Evolutionary conservation across 768 basidiomycete genomes (phyloP), one percentile per base, ranked within the genome.

Genomic region (Boletellus emodensis): DNA sequence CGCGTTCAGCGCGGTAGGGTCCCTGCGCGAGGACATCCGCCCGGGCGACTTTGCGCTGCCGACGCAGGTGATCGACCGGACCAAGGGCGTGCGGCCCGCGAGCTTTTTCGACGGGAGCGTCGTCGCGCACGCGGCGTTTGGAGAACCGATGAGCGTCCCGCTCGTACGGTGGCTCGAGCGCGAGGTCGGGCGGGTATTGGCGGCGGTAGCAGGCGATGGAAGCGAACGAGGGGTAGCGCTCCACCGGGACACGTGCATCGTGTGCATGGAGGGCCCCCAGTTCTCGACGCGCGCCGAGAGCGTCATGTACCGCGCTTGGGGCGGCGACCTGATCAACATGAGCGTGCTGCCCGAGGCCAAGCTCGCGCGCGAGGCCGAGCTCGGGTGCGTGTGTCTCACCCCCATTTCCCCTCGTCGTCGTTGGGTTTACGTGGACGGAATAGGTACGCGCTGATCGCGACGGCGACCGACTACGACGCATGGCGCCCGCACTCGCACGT

Each of bases 201-300:
- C 72, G 1, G n/a, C 42, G 4, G 17, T n/a, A 3, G 14, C 24
- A n/a, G n/a, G n/a, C n/a, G n/a, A n/a, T n/a, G n/a, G n/a, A n/a
- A n/a, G 20, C 20, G 20, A 20, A 3, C 20, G 20, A 20, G 20
- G 20, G 6, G 71, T 85, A 34, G 72, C 80, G 69, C 68, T 98
- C 48, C 90, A 93, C 68, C 83, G 80, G 45, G 86, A 82, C 26
- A 93, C 86, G 75, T 87, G 84, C 17, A 81, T 97, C 50, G 86
- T 98, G 42, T 94, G 91, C 64, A 98, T 98, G 92, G 94, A 98
- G 65, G 94, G 94, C 43, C 90, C 90, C 30, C 93, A 94, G 70
- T 99, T 99, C 76, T 95, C 93, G 48, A 99, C 95, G n/a, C 75
- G 95, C 34, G 95, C 95, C 15, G 95, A 99, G 79, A 94, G 90